These are phyloP conservation scores for Poterioochromonas sp. DNA, from an alignment of 352 stramenopile genomes.

Conservation along the genomic window DNA sequence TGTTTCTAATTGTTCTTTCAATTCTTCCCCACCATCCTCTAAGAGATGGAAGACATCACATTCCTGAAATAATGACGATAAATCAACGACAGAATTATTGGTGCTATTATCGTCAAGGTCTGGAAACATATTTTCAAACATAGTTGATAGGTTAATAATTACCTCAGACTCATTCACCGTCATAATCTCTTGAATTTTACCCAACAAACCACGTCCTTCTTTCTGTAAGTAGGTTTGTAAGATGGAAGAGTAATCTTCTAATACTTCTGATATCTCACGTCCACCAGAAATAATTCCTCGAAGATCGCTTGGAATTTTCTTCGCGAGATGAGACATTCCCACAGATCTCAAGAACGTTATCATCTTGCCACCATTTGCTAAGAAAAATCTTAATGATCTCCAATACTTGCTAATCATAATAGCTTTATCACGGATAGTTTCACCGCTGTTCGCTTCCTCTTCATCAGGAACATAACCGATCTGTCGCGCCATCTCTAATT, in stretches of 20 bases:
- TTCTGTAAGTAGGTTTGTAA: not conserved
- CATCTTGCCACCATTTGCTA: not conserved
- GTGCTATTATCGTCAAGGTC: not conserved
- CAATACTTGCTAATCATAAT: not conserved
- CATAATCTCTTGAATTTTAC: not conserved
- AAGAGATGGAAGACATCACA: not conserved
- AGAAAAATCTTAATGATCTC: conserved; percentile 3
- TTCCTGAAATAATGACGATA: not conserved
- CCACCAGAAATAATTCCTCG: not conserved
- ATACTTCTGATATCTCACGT: not conserved
- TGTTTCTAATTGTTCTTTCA: conserved; percentile 3
- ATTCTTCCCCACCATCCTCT: not conserved
- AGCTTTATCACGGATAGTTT: not conserved
- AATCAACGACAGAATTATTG: not conserved
- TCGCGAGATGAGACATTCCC: not conserved
- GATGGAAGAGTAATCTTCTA: not conserved
- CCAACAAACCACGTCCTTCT: not conserved
- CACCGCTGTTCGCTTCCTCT: not conserved
- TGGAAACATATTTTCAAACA: not conserved
- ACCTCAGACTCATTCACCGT: not conserved
- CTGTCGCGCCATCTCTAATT: conserved; percentile 1
- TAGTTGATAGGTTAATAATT: not conserved
- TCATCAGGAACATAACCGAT: conserved; percentile 19
- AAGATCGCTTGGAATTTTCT: not conserved
- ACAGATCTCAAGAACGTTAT: not conserved